These are phyloP conservation scores for Sphaerobolus stellatus DNA, from an alignment of 1,284 basidiomycete species.

Conservation along the genomic window DNA sequence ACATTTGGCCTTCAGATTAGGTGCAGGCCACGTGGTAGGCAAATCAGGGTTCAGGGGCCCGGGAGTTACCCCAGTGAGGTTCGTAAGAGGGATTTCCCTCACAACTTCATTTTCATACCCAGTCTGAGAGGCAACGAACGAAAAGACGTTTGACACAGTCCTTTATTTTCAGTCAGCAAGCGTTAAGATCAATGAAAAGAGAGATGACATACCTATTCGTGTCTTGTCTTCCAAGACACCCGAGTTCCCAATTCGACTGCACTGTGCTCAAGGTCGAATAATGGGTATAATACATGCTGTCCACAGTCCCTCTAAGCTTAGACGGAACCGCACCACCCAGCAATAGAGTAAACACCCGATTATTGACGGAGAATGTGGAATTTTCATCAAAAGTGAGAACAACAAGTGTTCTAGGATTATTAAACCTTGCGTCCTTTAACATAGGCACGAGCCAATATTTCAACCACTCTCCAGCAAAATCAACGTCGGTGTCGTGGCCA, in stretches of 20 bases:
- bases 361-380: conserved; percentile 47
- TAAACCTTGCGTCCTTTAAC: conserved; percentile 46
- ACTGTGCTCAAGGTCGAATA: conserved; percentile 62
- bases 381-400: conserved; percentile 57
- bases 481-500: conserved; percentile 59
- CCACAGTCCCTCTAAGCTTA: conserved; percentile 43
- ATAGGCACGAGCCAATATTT: conserved; percentile 54
- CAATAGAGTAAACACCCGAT: conserved; percentile 47
- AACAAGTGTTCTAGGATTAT: conserved; percentile 51
- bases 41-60: background rate
- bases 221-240: conserved; percentile 56
- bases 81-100: background rate
- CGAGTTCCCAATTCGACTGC: conserved; percentile 63
- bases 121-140: background rate
- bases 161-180: background rate
- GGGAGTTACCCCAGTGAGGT: background rate
- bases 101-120: background rate
- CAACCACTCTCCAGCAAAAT: conserved; percentile 50
- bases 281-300: conserved; percentile 55
- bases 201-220: conserved; percentile 35
- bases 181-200: background rate
- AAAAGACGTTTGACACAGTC: background rate
- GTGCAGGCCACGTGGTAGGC: background rate
- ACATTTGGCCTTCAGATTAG: background rate
- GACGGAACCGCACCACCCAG: conserved; percentile 53